Conservation (phyloP, 2,329 filamentous ascomycete genomes). For the Aureobasidium lini region DNA sequence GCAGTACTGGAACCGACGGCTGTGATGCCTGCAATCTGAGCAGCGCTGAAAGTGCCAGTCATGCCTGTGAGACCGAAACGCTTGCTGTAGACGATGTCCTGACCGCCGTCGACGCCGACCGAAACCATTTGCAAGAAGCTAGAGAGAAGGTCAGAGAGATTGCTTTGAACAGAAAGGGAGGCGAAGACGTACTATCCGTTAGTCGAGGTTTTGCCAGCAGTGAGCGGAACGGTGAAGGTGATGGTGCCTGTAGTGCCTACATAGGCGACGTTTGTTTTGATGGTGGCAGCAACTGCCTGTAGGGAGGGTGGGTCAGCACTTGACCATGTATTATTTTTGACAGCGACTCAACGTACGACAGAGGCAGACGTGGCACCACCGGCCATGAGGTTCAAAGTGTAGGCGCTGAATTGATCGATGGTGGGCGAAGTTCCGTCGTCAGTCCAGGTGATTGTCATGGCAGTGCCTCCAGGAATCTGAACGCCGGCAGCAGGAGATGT, state of each 20-base stretch:
- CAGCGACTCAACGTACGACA: conserved; percentile 32
- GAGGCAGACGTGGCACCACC: conserved; percentile 48
- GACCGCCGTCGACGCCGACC: conserved; percentile 46
- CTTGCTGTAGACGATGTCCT: conserved; percentile 51
- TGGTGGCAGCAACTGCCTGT: neutral
- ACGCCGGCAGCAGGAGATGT: conserved; percentile 46
- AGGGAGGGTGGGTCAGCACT: neutral
- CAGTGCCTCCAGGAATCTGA: conserved; percentile 41
- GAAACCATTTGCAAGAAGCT: conserved; percentile 56
- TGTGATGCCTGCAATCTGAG: conserved; percentile 30
- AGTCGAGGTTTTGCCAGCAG: neutral
- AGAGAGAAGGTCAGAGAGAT: neutral
- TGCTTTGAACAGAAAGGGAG: conserved; percentile 24
- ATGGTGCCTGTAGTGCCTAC: neutral
- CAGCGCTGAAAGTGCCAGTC: conserved; percentile 50
- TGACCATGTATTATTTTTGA: too few relatives aligned
- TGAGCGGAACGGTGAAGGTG: neutral
- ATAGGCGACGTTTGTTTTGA: neutral
- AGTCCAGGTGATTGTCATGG: conserved; percentile 50
- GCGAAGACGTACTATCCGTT: conserved; percentile 5
- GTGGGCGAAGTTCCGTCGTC: conserved; percentile 46
- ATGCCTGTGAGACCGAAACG: conserved; percentile 60
- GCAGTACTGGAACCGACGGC: conserved; percentile 30
- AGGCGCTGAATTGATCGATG: conserved; percentile 45
- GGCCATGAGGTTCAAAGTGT: conserved; percentile 53